phyloP scores from a whole-genome alignment of 805 yeast genomes.

The Candida sithepensis region DNA sequence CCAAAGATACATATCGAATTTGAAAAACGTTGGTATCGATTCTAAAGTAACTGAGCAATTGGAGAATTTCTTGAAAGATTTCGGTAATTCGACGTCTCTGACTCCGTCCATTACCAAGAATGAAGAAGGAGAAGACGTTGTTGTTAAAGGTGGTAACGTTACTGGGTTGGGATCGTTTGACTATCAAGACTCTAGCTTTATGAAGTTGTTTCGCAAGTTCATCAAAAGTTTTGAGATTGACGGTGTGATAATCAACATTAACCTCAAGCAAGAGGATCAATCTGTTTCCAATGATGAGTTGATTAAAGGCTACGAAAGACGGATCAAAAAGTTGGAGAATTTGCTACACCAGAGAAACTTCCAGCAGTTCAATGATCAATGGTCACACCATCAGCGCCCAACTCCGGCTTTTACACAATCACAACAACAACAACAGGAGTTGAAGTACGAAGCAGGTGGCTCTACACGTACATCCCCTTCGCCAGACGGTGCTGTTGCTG shows the following conservation, averaged over 20 bases:
- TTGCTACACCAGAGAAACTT: conserved; percentile 71
- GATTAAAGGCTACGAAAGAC: conserved; percentile 59
- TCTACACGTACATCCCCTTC: conserved; percentile 3
- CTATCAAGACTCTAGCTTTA: conserved; percentile 30
- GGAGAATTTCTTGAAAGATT: conserved; percentile 32
- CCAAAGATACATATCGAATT: conserved; percentile 33
- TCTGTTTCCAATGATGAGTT: conserved; percentile 30
- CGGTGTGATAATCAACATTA: conserved; percentile 30
- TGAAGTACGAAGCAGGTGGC: too few relatives aligned
- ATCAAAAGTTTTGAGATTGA: conserved; percentile 42
- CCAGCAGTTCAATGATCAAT: conserved; percentile 43
- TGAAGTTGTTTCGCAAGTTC: conserved; percentile 39
- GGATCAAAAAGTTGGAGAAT: conserved; percentile 76
- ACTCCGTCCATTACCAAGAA: conserved; percentile 4
- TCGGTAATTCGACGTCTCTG: conserved; percentile 4
- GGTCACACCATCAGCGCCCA: conserved; percentile 23
- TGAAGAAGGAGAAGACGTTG: conserved; percentile 21
- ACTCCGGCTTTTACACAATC: background rate
- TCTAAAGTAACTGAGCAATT: conserved; percentile 34
- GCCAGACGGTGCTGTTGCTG: conserved; percentile 2
- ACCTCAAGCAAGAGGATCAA: conserved; percentile 22
- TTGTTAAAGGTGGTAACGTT: conserved; percentile 21
- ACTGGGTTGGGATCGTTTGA: conserved; percentile 31
- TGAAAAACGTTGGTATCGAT: conserved; percentile 30
- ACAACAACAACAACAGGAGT: background rate